Percentiles rank a stretch among this genome's conserved stretches.
phyloP scores from a whole-genome alignment of 1,139 yeast genomes.

The Chernovozyma aurita region DNA sequence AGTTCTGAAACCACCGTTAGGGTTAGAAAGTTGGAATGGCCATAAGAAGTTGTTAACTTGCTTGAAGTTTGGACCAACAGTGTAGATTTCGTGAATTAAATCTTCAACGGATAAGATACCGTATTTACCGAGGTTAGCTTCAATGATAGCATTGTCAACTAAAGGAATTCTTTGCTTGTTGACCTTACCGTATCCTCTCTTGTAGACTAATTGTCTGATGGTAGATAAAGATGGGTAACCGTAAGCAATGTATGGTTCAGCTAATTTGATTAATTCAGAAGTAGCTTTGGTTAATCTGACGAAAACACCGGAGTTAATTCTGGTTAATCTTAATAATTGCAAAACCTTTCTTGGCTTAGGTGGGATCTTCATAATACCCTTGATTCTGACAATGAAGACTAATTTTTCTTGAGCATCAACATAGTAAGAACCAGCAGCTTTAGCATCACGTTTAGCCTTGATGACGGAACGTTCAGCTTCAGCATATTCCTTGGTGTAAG shows the following conservation, averaged over 20 bases:
- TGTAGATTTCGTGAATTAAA: conserved; percentile 97
- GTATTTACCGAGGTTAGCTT: conserved; percentile 90
- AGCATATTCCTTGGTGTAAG: conserved; percentile 94
- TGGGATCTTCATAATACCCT: conserved; percentile 99
- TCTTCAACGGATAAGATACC: conserved; percentile 97
- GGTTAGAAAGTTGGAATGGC: conserved; percentile 99
- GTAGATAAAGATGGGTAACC: conserved; percentile 98
- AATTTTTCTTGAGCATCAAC: conserved; percentile 97
- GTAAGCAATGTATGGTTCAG: conserved; percentile 98
- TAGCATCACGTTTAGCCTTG: conserved; percentile 93
- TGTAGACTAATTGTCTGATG: conserved; percentile 95
- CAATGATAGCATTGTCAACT: conserved; percentile 91
- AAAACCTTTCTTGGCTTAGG: conserved; percentile 99
- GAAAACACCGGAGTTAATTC: conserved; percentile 97
- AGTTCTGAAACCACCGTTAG: conserved; percentile 99
- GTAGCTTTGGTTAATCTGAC: conserved; percentile 99
- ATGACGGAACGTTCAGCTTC: conserved; percentile 92
- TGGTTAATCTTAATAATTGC: conserved; percentile 96
- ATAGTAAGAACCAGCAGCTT: conserved; percentile 93
- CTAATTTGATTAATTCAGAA: conserved; percentile 90
- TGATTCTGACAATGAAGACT: conserved; percentile 97
- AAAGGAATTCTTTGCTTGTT: conserved; percentile 98
- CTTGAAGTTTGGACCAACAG: conserved; percentile 99
- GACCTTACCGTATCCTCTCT: conserved; percentile 99
- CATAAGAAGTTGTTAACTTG: conserved; percentile 99